phyloP scores from a whole-genome alignment of 2,329 filamentous ascomycete species.

The Zymoseptoria crescenta region DNA sequence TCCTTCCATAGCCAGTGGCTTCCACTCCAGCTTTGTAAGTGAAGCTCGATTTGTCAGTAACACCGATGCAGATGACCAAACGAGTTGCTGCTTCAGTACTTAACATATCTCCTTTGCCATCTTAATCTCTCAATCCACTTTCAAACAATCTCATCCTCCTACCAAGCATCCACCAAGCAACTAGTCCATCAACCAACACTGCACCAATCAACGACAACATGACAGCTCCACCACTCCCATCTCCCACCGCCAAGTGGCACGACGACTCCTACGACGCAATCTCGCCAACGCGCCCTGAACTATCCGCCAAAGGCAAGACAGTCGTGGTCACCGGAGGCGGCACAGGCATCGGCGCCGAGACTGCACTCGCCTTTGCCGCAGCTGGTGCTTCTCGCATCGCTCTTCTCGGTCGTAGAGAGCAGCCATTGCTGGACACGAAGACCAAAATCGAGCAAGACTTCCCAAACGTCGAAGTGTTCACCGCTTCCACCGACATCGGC shows the following conservation, averaged over 20 bases:
- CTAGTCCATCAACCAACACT: too few species aligned
- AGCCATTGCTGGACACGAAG: constrained; percentile 32
- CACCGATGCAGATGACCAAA: neutral
- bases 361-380: constrained; percentile 36
- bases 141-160: neutral
- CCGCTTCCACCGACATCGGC: constrained; percentile 26
- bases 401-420: constrained; percentile 37
- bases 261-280: constrained; percentile 29
- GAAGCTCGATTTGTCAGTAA: neutral
- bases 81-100: neutral
- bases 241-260: constrained; percentile 33
- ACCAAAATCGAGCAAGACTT: constrained; percentile 29
- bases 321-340: constrained; percentile 41
- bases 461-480: constrained; percentile 28
- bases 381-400: constrained; percentile 39
- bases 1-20: too few species aligned
- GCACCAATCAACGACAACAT: neutral
- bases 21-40: neutral
- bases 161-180: neutral
- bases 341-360: constrained; percentile 40
- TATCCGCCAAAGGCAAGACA: constrained; percentile 35
- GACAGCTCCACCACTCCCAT: constrained; percentile 11
- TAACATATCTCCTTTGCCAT: neutral
- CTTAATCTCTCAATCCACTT: neutral
- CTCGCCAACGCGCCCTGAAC: constrained; percentile 34